Percentiles rank a stretch among this genome's conserved stretches.
Conservation (phyloP, 345 rosid species). For the Jatropha curcas region DNA sequence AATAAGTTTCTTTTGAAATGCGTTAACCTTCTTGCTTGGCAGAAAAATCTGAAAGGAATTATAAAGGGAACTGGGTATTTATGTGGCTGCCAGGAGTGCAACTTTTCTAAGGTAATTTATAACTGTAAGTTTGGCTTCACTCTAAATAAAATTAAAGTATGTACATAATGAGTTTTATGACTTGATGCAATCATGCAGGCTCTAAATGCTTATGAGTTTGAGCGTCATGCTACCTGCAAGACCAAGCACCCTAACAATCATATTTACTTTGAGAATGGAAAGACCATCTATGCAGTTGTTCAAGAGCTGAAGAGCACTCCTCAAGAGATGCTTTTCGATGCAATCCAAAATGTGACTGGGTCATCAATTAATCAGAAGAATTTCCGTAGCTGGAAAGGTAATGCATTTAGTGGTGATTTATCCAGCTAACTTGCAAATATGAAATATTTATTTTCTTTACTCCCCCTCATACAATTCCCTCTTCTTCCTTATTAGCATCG, state of each 20-base stretch:
- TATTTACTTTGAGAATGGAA: constrained; percentile 67
- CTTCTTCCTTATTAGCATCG: constrained; percentile 43
- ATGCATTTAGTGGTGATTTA: not conserved
- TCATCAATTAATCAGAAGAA: constrained; percentile 58
- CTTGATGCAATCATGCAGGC: constrained; percentile 38
- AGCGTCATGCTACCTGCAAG: constrained; percentile 70
- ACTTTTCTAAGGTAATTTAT: constrained; percentile 45
- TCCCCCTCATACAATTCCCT: constrained; percentile 12
- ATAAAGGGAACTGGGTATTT: constrained; percentile 58
- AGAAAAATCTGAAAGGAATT: constrained; percentile 51
- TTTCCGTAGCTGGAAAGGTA: constrained; percentile 61
- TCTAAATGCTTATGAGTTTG: constrained; percentile 64
- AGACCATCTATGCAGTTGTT: constrained; percentile 63
- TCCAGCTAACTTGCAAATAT: not conserved
- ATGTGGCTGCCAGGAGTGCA: constrained; percentile 61
- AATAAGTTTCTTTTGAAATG: not conserved
- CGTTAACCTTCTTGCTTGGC: constrained; percentile 9
- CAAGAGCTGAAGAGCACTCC: constrained; percentile 68
- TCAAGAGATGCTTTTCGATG: constrained; percentile 55
- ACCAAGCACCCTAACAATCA: constrained; percentile 74
- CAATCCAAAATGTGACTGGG: constrained; percentile 52
- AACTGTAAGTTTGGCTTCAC: not conserved
- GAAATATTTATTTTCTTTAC: not conserved
- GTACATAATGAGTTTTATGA: not conserved
- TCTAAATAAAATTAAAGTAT: not conserved